Percentiles rank a stretch among this genome's conserved stretches.
These are phyloP conservation scores for Ammopiptanthus mongolicus DNA, from an alignment of 306 rosid genomes.

Conservation along the genomic window DNA sequence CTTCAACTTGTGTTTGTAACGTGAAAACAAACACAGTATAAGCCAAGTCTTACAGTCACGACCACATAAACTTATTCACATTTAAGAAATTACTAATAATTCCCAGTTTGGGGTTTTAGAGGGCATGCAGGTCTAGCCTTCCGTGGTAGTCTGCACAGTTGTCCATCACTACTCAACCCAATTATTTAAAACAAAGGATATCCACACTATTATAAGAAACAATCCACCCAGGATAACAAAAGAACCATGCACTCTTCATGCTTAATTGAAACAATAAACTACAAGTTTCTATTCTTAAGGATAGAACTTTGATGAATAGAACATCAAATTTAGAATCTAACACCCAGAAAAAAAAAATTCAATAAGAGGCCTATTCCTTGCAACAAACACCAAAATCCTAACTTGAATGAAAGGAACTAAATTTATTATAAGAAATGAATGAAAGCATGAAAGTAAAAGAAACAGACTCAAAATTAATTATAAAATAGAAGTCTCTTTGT, in stretches of 20 bases:
- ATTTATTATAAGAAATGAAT: neutral
- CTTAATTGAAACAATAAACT: neutral
- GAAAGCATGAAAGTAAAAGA: constrained; percentile 9
- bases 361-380: neutral
- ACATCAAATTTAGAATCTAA: neutral
- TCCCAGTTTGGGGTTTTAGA: neutral
- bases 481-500: constrained; percentile 35
- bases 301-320: neutral
- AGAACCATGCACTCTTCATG: neutral
- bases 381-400: neutral
- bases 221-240: neutral
- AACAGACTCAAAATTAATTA: constrained; percentile 53
- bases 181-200: neutral
- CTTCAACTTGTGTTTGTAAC: too few species aligned
- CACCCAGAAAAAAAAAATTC: constrained; percentile 8
- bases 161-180: neutral
- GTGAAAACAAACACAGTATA: too few species aligned
- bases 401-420: neutral
- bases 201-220: neutral
- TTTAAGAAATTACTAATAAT: neutral
- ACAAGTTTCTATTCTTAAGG: neutral
- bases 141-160: too few species aligned
- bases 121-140: neutral
- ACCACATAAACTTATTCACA: neutral
- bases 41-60: constrained; percentile 5